Evolutionary conservation across 2,329 filamentous ascomycete species (phyloP).

Genomic region (Zymoseptoria brevis): DNA sequence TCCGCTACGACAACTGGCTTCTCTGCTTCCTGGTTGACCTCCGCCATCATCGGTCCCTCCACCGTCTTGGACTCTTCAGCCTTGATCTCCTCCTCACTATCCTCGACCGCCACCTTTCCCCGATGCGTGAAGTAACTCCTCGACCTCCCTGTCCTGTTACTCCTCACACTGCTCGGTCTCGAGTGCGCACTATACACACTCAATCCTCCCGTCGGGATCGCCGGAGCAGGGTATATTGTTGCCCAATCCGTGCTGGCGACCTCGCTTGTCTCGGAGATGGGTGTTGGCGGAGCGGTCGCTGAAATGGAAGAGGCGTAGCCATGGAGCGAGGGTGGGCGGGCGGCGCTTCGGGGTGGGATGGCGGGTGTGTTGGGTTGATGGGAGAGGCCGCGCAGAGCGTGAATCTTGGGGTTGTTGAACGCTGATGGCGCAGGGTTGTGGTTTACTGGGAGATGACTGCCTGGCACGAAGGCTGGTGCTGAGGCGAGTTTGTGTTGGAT

Average conservation of each 20-base stretch:
- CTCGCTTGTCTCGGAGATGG: background rate
- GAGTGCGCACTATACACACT: background rate
- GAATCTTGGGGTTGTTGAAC: background rate
- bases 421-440: background rate
- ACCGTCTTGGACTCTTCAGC: background rate
- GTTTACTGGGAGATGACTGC: background rate
- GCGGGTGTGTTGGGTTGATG: background rate
- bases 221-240: background rate
- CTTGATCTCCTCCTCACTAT: constrained; percentile 1
- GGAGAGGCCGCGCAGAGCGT: background rate
- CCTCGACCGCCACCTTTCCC: constrained; percentile 18
- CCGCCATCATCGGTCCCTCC: constrained; percentile 1
- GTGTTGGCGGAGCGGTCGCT: too few species aligned
- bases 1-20: background rate
- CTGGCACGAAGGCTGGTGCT: background rate
- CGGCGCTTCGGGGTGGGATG: background rate
- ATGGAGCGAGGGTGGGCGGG: background rate
- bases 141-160: constrained; percentile 9
- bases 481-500: background rate
- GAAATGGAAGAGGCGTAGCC: background rate
- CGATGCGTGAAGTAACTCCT: constrained; percentile 25
- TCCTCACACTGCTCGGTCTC: background rate
- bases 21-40: constrained; percentile 1
- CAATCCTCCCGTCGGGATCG: background rate
- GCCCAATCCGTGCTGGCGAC: background rate